Conservation (phyloP, 805 yeast species). For the Debaryomyces tyrocola region DNA sequence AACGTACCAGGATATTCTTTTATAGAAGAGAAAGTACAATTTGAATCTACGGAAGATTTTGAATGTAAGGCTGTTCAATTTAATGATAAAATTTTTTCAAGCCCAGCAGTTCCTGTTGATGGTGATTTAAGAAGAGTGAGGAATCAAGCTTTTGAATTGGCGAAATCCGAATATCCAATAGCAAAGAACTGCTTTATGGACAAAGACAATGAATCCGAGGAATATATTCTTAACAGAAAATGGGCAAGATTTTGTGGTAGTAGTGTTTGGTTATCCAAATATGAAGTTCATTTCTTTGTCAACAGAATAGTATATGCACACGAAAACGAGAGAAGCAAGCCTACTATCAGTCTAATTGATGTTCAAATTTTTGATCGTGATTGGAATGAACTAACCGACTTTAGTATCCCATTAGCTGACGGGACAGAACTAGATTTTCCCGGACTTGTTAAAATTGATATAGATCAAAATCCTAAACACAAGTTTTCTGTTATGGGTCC, state of each 20-base stretch:
- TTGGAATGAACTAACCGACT: slow-evolving; percentile 18
- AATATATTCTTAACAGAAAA: slow-evolving; percentile 8
- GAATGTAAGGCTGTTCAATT: not conserved
- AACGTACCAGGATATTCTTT: slow-evolving; percentile 5
- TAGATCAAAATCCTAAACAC: slow-evolving; percentile 4
- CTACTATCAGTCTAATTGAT: slow-evolving; percentile 12
- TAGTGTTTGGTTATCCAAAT: slow-evolving; percentile 8
- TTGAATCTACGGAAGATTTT: not conserved
- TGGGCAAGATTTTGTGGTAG: slow-evolving; percentile 15
- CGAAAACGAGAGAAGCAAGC: slow-evolving; percentile 2
- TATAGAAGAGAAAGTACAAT: not conserved
- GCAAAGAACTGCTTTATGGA: slow-evolving; percentile 11
- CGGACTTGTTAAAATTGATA: slow-evolving; percentile 9
- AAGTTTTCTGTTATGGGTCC: slow-evolving; percentile 11
- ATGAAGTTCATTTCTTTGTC: slow-evolving; percentile 7
- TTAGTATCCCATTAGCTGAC: slow-evolving; percentile 1
- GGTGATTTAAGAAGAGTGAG: slow-evolving; percentile 8
- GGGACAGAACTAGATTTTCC: slow-evolving; percentile 8
- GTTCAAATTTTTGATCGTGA: slow-evolving; percentile 19
- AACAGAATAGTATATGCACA: slow-evolving; percentile 7
- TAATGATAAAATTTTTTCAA: not conserved
- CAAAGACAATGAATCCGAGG: slow-evolving; percentile 9
- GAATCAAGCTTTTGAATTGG: slow-evolving; percentile 8
- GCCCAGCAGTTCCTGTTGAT: not conserved
- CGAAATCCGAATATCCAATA: slow-evolving; percentile 5